phyloP scores from a whole-genome alignment of 169 alveolate genomes.

The Plasmodium berghei region DNA sequence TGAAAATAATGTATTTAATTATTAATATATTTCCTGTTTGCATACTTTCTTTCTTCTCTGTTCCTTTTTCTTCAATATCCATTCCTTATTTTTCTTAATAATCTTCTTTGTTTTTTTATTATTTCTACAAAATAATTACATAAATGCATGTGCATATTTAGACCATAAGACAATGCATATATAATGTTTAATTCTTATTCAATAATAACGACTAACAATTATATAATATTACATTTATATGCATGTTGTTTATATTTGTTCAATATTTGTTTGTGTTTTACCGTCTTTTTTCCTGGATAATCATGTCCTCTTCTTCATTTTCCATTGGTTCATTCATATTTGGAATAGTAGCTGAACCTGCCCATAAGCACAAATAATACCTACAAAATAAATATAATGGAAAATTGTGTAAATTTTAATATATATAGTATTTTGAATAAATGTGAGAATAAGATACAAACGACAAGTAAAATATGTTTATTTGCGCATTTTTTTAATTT shows the following conservation, averaged over 20 bases:
- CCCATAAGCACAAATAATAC: conserved; percentile 93
- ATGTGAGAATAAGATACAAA: not conserved
- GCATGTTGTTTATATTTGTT: not conserved
- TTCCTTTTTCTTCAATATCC: conserved; percentile 94
- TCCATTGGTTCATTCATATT: conserved; percentile 66
- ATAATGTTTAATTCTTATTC: not conserved
- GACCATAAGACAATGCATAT: not conserved
- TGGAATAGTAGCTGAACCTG: conserved; percentile 89
- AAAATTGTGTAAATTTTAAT: not conserved
- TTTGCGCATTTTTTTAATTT: not conserved
- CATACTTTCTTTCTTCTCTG: conserved; percentile 91
- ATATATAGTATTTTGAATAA: not conserved
- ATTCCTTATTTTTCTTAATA: conserved; percentile 82
- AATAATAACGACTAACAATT: not conserved
- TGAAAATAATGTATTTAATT: too few relatives aligned
- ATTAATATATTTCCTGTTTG: too few relatives aligned
- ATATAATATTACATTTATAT: not conserved
- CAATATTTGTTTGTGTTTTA: not conserved
- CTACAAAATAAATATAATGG: conserved; percentile 31
- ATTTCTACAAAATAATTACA: conserved; percentile 17
- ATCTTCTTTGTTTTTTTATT: conserved; percentile 77
- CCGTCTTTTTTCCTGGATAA: conserved; percentile 55
- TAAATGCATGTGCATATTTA: not conserved
- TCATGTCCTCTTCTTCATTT: conserved; percentile 77
- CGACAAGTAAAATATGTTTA: too few relatives aligned